Evolutionary conservation across 2,329 filamentous ascomycete genomes (phyloP).

Genomic region (Didymella glomerata): DNA sequence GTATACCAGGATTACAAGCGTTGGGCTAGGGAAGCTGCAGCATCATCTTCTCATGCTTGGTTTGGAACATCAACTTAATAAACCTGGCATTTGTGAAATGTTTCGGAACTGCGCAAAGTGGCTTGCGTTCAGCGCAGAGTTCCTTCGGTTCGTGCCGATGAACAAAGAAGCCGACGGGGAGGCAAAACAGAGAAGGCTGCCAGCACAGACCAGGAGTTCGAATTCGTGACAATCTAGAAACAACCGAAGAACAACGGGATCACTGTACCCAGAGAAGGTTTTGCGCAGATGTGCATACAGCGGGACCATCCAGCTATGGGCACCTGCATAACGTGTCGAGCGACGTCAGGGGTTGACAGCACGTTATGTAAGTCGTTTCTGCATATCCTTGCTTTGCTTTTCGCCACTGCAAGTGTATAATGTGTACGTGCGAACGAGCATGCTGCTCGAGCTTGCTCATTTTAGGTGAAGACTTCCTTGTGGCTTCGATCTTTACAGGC

Average conservation of each 20-base stretch:
- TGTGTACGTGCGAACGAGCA: neutral
- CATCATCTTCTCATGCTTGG: neutral
- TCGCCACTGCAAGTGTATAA: neutral
- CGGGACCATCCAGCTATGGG: neutral
- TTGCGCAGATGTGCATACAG: neutral
- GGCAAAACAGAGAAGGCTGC: conserved; percentile 8
- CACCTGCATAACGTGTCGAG: conserved; percentile 2
- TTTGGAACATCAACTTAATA: neutral
- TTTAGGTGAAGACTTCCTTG: conserved; percentile 4
- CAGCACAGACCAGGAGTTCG: conserved; percentile 21
- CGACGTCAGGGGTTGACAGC: neutral
- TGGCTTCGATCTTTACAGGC: conserved; percentile 4
- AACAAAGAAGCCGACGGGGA: neutral
- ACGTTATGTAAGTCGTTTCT: neutral
- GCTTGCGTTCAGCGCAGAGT: neutral
- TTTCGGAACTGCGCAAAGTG: conserved; percentile 7
- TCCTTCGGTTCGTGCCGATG: conserved; percentile 8
- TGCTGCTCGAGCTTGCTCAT: neutral
- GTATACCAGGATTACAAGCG: neutral
- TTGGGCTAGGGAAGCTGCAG: neutral
- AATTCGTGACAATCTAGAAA: conserved; percentile 1
- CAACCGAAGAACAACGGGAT: neutral
- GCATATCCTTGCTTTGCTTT: neutral
- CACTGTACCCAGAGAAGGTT: neutral
- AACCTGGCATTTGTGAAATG: neutral